These are phyloP conservation scores for Globisporangium okanoganense DNA, from an alignment of 352 stramenopile genomes.

Conservation along the genomic window DNA sequence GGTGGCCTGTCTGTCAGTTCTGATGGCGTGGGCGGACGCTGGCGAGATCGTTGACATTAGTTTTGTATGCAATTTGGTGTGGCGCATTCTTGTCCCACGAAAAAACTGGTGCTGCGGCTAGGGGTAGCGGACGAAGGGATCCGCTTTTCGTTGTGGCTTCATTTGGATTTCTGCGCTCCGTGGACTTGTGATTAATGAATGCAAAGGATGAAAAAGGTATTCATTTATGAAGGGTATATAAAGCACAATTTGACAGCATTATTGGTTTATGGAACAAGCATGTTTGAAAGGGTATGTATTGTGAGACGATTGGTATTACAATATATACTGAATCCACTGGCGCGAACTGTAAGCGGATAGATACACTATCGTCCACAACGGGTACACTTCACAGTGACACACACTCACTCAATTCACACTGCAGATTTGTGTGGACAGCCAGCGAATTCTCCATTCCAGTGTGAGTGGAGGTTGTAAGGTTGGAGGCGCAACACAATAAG, in stretches of 20 bases:
- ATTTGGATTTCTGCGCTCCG: background rate
- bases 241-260: background rate
- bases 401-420: constrained; percentile 7
- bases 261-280: background rate
- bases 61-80: background rate
- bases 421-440: background rate
- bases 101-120: background rate
- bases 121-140: background rate
- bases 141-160: constrained; percentile 6
- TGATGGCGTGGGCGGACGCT: background rate
- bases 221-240: background rate
- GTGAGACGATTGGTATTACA: background rate
- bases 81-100: constrained; percentile 9
- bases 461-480: background rate
- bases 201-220: background rate
- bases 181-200: background rate
- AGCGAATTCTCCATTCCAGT: background rate
- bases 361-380: background rate
- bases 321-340: background rate
- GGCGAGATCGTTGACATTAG: background rate
- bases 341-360: background rate
- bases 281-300: background rate
- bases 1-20: constrained; percentile 2
- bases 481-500: too few species aligned
- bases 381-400: constrained; percentile 2